Conservation (phyloP, 2,329 filamentous ascomycete genomes). For the Fusarium sp. region DNA sequence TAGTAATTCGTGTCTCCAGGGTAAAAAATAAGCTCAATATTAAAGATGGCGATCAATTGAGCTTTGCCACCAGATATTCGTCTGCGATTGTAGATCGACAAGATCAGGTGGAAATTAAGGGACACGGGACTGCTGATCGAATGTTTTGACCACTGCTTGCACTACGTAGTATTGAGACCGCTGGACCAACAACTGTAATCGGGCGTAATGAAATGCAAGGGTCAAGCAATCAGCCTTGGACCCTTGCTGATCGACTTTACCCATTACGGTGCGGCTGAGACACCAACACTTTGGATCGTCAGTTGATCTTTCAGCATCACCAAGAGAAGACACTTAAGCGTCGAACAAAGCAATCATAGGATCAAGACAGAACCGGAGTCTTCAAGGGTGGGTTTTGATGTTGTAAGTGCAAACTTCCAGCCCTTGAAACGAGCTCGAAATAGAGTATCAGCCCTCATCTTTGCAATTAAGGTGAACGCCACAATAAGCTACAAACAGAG, state of each 20-base stretch:
- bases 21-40: background rate
- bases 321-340: too few species aligned
- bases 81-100: background rate
- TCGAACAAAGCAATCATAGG: too few species aligned
- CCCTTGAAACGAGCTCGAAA: background rate
- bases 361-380: too few species aligned
- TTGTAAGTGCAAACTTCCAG: too few species aligned
- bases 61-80: background rate
- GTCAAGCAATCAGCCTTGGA: background rate
- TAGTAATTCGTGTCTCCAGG: too few species aligned
- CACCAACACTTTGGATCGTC: background rate
- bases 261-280: constrained; percentile 19
- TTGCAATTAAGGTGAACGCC: background rate
- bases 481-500: background rate
- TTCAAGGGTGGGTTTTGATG: too few species aligned
- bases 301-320: background rate
- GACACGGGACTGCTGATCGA: background rate
- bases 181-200: background rate
- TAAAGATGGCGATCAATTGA: background rate
- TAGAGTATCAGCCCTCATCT: accelerated
- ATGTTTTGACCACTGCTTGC: accelerated
- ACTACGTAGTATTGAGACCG: background rate
- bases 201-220: background rate
- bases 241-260: constrained; percentile 4
- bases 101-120: background rate